Evolutionary conservation across 2,329 filamentous ascomycete genomes (phyloP).

Genomic region (Stachybotrys elegans): DNA sequence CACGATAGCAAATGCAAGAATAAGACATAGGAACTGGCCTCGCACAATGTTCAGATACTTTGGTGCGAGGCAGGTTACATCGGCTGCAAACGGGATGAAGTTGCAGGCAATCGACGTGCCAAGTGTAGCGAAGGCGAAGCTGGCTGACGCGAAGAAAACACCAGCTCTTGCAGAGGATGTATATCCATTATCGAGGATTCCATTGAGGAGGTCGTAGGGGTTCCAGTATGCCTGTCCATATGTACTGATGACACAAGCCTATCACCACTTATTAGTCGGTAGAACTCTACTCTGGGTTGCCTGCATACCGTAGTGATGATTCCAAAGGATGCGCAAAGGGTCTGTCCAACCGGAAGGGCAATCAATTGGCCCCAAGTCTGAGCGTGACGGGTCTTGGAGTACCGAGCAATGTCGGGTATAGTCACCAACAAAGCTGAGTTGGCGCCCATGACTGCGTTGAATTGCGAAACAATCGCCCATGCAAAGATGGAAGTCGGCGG

Average conservation of each 20-base stretch:
- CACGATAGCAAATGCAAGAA: background rate
- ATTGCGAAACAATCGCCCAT: background rate
- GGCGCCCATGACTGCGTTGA: background rate
- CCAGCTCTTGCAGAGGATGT: conserved; percentile 21
- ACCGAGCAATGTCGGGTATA: background rate
- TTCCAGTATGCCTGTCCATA: conserved; percentile 24
- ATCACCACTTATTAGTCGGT: background rate
- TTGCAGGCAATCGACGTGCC: background rate
- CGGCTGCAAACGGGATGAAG: background rate
- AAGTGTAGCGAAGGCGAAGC: background rate
- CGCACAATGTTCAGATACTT: background rate
- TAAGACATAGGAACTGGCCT: background rate
- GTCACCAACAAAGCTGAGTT: background rate
- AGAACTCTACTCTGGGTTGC: no score
- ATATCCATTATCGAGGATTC: conserved; percentile 30
- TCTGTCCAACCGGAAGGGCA: background rate
- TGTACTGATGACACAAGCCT: background rate
- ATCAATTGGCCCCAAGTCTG: background rate
- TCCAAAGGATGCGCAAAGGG: background rate
- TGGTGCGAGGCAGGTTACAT: background rate
- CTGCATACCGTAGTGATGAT: background rate
- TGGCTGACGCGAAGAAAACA: conserved; percentile 28
- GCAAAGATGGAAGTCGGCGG: background rate
- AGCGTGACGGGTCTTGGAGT: background rate
- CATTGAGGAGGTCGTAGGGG: conserved; percentile 27